A percentile compares a stretch with the other conserved stretches of the same genome.
phyloP scores from a whole-genome alignment of 768 basidiomycete genomes.

The Suillus cothurnatus region DNA sequence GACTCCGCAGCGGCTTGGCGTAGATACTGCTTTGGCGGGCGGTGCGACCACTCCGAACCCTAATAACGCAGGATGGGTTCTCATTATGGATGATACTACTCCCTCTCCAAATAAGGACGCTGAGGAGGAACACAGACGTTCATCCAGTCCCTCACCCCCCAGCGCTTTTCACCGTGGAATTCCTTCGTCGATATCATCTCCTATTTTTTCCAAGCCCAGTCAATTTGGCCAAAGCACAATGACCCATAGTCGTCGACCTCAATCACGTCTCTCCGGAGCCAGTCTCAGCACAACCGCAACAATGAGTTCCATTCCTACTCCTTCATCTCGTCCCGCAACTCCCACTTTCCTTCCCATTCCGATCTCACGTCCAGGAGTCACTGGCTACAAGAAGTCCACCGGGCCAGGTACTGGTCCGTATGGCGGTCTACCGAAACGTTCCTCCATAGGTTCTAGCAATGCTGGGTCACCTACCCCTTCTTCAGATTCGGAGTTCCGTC shows the following conservation, averaged over 20 bases:
- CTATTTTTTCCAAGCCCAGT: conserved; percentile 45
- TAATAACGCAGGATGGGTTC: conserved; percentile 81
- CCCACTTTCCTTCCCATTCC: conserved; percentile 80
- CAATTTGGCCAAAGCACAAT: conserved; percentile 45
- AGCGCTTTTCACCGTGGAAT: conserved; percentile 51
- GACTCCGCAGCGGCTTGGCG: conserved; percentile 43
- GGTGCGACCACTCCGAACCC: conserved; percentile 44
- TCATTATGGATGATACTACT: conserved; percentile 87
- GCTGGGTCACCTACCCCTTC: conserved; percentile 29
- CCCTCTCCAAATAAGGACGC: conserved; percentile 65
- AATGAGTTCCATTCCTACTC: conserved; percentile 63
- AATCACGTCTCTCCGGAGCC: conserved; percentile 72
- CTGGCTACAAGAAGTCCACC: conserved; percentile 61
- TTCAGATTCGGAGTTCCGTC: conserved; percentile 28
- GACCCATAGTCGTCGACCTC: conserved; percentile 60
- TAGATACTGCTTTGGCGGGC: conserved; percentile 44
- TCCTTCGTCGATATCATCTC: conserved; percentile 48
- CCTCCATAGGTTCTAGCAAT: conserved; percentile 58
- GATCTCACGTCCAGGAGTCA: conserved; percentile 45
- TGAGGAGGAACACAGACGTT: conserved; percentile 57
- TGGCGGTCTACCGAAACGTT: conserved; percentile 51
- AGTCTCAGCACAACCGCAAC: conserved; percentile 57
- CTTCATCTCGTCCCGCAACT: conserved; percentile 70
- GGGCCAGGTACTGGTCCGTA: conserved; percentile 47
- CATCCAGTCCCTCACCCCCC: conserved; percentile 65